Percentiles rank a stretch among this genome's conserved stretches.
These are phyloP conservation scores for Daldinia childiae DNA, from an alignment of 495 filamentous ascomycete genomes.

Conservation along the genomic window DNA sequence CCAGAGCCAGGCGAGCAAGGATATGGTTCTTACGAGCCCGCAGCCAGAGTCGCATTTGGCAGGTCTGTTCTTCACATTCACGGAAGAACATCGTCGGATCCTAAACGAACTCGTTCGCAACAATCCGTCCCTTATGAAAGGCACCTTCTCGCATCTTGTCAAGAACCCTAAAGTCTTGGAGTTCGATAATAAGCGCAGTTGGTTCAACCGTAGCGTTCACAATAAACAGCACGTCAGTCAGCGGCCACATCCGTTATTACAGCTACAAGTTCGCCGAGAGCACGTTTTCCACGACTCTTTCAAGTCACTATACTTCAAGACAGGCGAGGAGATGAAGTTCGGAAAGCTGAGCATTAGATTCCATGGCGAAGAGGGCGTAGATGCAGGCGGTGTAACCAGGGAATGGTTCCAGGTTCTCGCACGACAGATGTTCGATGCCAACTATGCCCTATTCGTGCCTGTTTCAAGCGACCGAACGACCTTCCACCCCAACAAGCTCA, in stretches of 20 bases:
- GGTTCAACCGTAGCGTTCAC: conserved; percentile 94
- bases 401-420: conserved; percentile 99
- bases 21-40: conserved; percentile 78
- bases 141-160: conserved; percentile 91
- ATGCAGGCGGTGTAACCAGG: conserved; percentile 95
- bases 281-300: conserved; percentile 99
- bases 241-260: conserved; percentile 72
- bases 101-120: conserved; percentile 97
- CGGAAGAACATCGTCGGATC: conserved; percentile 97
- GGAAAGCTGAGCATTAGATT: conserved; percentile 98
- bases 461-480: conserved; percentile 98
- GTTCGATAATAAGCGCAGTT: conserved; percentile 99
- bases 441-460: conserved; percentile 94
- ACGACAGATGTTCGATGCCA: conserved; percentile 98
- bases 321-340: conserved; percentile 94
- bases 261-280: conserved; percentile 89
- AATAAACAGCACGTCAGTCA: conserved; percentile 72
- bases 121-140: conserved; percentile 97
- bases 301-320: conserved; percentile 95
- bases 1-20: conserved; percentile 65
- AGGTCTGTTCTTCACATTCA: conserved; percentile 96
- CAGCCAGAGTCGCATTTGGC: conserved; percentile 84
- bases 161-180: conserved; percentile 99
- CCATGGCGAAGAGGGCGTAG: conserved; percentile 96
- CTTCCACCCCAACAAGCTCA: conserved; percentile 96